A percentile compares a stretch with the other conserved stretches of the same genome.
Evolutionary conservation across 345 rosid genomes (phyloP).

Genomic region (Abelmoschus esculentus): DNA sequence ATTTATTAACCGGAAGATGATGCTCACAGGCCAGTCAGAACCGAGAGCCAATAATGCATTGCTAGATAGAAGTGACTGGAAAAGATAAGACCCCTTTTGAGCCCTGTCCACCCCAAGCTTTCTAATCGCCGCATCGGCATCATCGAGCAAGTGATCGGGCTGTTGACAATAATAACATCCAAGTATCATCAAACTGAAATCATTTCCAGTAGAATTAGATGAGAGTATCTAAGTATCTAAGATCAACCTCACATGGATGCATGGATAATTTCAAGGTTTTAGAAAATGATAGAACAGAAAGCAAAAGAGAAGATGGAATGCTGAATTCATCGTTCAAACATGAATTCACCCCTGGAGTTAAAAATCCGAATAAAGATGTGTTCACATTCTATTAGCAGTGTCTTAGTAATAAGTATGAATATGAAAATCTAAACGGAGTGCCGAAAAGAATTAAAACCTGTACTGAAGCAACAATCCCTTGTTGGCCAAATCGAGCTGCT

Average conservation of each 20-base stretch:
- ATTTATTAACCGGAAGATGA: background rate
- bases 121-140: constrained; percentile 61
- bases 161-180: constrained; percentile 26
- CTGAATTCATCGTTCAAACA: background rate
- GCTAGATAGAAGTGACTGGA: constrained; percentile 54
- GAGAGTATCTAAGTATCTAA: background rate
- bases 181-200: background rate
- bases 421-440: background rate
- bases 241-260: background rate
- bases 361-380: background rate
- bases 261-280: background rate
- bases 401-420: background rate
- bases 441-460: constrained; percentile 44
- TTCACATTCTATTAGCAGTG: background rate
- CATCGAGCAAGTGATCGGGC: constrained; percentile 89
- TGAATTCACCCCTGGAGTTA: background rate
- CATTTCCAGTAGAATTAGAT: background rate
- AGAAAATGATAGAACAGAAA: background rate
- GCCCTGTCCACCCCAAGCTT: constrained; percentile 82
- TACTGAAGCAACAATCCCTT: constrained; percentile 63
- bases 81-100: constrained; percentile 50
- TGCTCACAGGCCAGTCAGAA: constrained; percentile 97
- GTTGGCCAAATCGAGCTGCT: constrained; percentile 57
- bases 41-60: constrained; percentile 67
- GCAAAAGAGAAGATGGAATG: background rate